These are phyloP conservation scores for Aspergillus indologenus DNA, from an alignment of 495 filamentous ascomycete genomes.

Conservation along the genomic window DNA sequence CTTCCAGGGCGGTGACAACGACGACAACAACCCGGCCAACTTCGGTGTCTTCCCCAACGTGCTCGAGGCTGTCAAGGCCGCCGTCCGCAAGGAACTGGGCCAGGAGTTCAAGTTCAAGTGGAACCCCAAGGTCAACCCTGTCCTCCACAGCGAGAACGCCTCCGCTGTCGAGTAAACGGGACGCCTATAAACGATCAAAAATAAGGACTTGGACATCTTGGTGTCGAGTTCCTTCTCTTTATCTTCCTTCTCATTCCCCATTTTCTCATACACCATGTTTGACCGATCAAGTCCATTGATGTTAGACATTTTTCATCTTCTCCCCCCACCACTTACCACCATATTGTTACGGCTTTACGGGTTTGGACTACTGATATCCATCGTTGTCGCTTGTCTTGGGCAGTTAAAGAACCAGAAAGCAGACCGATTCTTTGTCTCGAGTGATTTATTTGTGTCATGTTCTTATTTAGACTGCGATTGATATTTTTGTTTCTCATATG, in stretches of 20 bases:
- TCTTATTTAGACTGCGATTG: slow-evolving; percentile 4
- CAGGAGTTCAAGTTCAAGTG: slow-evolving; percentile 57
- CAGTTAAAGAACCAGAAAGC: slow-evolving; percentile 1
- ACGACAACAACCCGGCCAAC: slow-evolving; percentile 54
- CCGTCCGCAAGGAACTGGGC: slow-evolving; percentile 54
- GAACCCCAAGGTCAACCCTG: slow-evolving; percentile 61
- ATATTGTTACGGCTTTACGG: slow-evolving; percentile 13
- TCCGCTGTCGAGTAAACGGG: slow-evolving; percentile 53
- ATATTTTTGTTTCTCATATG: neutral
- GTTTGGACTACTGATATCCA: slow-evolving; percentile 37
- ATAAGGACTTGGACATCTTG: neutral
- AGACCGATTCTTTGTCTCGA: neutral
- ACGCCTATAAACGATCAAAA: neutral
- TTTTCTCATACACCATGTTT: slow-evolving; percentile 9
- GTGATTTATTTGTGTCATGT: neutral
- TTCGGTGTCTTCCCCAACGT: slow-evolving; percentile 58
- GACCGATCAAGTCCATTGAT: neutral
- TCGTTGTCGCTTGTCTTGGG: slow-evolving; percentile 10
- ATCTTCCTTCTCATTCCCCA: neutral
- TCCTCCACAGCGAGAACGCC: slow-evolving; percentile 52
- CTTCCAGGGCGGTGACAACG: slow-evolving; percentile 56
- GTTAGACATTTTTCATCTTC: slow-evolving; percentile 7
- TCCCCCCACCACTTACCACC: too few relatives aligned
- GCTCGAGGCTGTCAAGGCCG: slow-evolving; percentile 52
- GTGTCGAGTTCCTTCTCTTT: neutral